Base-by-base conservation (phyloP, 2,329 filamentous ascomycete genomes). In the Cladophialophora chaetospira region DNA sequence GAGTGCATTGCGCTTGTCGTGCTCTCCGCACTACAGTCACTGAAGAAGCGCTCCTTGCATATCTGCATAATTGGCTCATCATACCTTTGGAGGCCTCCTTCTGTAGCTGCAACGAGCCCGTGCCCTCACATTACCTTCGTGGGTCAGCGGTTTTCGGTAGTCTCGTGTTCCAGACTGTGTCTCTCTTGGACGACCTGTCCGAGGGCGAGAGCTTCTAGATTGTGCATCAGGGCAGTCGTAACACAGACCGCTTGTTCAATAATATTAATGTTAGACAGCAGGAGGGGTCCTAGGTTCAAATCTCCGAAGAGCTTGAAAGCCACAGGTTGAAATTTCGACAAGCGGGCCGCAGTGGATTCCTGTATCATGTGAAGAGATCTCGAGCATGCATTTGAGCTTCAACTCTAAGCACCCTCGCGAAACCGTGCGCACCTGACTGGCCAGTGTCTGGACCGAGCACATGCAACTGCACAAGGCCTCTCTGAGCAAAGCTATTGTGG, bases 351-450 rank as follows among this genome's bases (percentile, higher is more conserved):
- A 17, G 48, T 51, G 48, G 48, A 36, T 43, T 38, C 28, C 33
- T 52, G 36, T 26, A 43, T 52, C 48, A 42, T 33, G 47, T 33
- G 40, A 45, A 53, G 29, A 45, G 40, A 44, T 53, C n/a, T n/a
- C n/a, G n/a, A n/a, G n/a, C n/a, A n/a, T n/a, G n/a, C n/a, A n/a
- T n/a, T n/a, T n/a, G n/a, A n/a, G n/a, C n/a, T n/a, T n/a, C n/a
- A n/a, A n/a, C n/a, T n/a, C n/a, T n/a, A n/a, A n/a, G n/a, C n/a
- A n/a, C n/a, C n/a, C 40, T 45, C 50, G 19, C 35, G 48, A 21
- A 19, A 25, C 13, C 5, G 35, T 17, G 25, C 33, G 35, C 25
- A 15, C 25, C 26, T 51, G 36, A 43, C 25, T 51, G 48, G 48
- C 15, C 25, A 31, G 42, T 21, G 17, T 28, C 48, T 51, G 33